These are phyloP conservation scores for Protomyces inouyei DNA, from an alignment of 1,139 yeast genomes.

Conservation along the genomic window DNA sequence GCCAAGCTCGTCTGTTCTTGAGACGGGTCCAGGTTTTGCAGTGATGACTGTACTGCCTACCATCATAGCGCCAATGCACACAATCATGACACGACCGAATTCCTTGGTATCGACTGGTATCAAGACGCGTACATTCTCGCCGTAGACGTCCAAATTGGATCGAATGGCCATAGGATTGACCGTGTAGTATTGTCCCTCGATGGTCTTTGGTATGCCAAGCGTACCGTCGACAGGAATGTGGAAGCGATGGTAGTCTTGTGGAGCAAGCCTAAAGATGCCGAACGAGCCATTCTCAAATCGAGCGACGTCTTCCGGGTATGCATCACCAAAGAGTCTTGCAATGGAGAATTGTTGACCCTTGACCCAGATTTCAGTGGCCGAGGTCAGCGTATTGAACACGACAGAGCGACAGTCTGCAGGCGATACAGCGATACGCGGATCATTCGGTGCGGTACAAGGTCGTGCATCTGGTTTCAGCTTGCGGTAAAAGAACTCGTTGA, in stretches of 20 bases:
- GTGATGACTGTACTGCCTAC: constrained; percentile 84
- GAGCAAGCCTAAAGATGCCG: constrained; percentile 83
- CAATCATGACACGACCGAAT: constrained; percentile 72
- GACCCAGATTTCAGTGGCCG: constrained; percentile 80
- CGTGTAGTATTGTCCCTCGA: constrained; percentile 88
- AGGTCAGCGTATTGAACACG: constrained; percentile 56
- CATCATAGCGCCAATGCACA: constrained; percentile 98
- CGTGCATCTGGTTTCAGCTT: constrained; percentile 68
- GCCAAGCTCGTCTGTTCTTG: constrained; percentile 80
- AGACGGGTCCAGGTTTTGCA: constrained; percentile 58
- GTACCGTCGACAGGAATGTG: constrained; percentile 80
- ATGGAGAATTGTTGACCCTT: constrained; percentile 77
- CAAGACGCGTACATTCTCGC: constrained; percentile 78
- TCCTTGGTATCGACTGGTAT: constrained; percentile 67
- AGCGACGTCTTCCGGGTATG: constrained; percentile 49
- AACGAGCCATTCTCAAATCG: constrained; percentile 55
- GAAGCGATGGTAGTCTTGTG: constrained; percentile 94
- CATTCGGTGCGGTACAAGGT: constrained; percentile 55
- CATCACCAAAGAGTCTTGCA: constrained; percentile 57
- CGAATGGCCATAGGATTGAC: constrained; percentile 97
- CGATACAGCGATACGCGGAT: constrained; percentile 54
- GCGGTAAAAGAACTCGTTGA: constrained; percentile 86
- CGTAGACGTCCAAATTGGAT: constrained; percentile 81
- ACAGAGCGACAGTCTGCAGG: constrained; percentile 89
- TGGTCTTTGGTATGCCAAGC: constrained; percentile 58